Conservation (phyloP, 2,329 filamentous ascomycete genomes). For the Claviceps purpurea region DNA sequence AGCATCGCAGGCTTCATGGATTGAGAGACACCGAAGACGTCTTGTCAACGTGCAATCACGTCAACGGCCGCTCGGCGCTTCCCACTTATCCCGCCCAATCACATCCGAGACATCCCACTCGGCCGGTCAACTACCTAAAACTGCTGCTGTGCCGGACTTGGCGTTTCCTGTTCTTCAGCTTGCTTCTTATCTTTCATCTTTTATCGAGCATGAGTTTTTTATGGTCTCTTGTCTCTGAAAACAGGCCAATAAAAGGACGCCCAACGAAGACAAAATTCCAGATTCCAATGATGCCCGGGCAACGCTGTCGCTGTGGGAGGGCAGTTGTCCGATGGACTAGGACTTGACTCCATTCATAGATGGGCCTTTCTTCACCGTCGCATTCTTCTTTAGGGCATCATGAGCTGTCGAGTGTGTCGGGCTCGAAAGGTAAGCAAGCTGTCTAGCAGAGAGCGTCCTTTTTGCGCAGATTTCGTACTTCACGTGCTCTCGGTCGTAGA, state of each 20-base stretch:
- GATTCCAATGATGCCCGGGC: not conserved
- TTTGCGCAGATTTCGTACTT: too few species aligned
- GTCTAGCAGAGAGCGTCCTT: too few species aligned
- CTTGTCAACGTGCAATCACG: slow-evolving; percentile 5
- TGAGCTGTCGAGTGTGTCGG: slow-evolving; percentile 27
- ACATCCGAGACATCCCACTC: not conserved
- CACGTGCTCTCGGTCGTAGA: not conserved
- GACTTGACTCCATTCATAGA: not conserved
- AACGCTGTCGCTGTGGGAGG: not conserved
- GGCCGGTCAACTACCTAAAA: slow-evolving; percentile 3
- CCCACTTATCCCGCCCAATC: slow-evolving; percentile 2
- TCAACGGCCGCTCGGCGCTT: slow-evolving; percentile 2
- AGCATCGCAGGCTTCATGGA: too few species aligned
- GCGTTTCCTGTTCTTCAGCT: not conserved
- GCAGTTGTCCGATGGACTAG: not conserved
- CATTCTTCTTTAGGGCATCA: not conserved
- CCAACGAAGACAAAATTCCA: too few species aligned
- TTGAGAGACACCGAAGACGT: not conserved
- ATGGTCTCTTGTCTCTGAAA: too few species aligned
- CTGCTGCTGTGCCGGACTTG: not conserved
- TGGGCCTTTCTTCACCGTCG: not conserved
- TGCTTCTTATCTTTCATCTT: too few species aligned
- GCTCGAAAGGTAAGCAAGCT: slow-evolving; percentile 23
- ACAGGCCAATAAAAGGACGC: too few species aligned
- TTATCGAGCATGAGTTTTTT: too few species aligned